Evolutionary conservation across 257 asterid species (phyloP), one percentile per base, ranked within the genome.

Genomic region (Solanum chaucha): DNA sequence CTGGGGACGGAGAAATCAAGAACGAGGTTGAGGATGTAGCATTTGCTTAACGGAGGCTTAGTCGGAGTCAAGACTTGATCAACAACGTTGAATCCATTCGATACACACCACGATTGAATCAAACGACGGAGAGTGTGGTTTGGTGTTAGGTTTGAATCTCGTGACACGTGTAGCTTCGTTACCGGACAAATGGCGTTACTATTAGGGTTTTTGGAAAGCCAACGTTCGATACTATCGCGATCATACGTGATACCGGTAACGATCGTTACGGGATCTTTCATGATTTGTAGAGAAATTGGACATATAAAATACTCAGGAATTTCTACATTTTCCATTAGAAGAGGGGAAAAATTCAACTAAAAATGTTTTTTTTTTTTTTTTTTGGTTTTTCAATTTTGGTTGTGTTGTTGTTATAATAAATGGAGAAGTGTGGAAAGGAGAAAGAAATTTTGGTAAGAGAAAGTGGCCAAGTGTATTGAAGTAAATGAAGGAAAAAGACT

Each of bases 171-270:
- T 51, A 92, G 95, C 35, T 93, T 95, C 10, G 95, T 95, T 46
- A 92, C 95, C 28, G 96, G 98, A 87, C 98, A 94, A 3, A 87
- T 88, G 2, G 88, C 5, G 13, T 10, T 17, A 20, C 40, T 82
- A 90, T 89, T 90, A 64, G 85, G 87, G 44, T 44, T 81, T 30
- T 87, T 24, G 59, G 86, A 74, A 9, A 93, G 87, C 96, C 97
- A 93, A 2, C 85, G 82, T 32, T 95, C 95, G 58, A 95, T 95
- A 89, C 92, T 90, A 10, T 90, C 93, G 5, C 96, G 89, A 68
- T 95, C 98, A 84, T 95, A 95, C 19, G 98, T 92, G 55, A 95
- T 95, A 5, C 98, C 97, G 1, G 98, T 88, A 0, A 73, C 17
- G 4, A 92, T 87, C 0, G 96, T 95, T 3, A 95, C 96, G 0